Base-by-base conservation (phyloP, 805 yeast species). In the Suhomyces faveliae region DNA sequence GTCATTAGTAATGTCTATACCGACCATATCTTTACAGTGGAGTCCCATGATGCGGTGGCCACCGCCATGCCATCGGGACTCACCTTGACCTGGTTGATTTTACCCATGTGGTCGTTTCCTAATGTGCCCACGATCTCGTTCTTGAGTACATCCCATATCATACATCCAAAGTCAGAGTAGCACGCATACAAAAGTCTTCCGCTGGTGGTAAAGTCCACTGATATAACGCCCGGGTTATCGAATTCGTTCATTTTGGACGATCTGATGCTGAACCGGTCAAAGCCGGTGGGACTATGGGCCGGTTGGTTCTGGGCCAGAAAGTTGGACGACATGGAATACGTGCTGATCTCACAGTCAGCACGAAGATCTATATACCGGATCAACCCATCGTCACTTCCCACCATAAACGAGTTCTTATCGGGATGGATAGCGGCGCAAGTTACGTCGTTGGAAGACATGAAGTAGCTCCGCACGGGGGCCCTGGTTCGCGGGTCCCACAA, bases 41-140 rank as follows among this genome's bases (percentile, higher is more conserved):
- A 66, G 60, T 89, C 96, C 87, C 95, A 85, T 1, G 92, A 85
- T 1, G 87, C 85, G 1, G 96, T 87, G 47, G 85, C 83, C 8
- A 90, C 75, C 0, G 85, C 90, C 19, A 79, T 60, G 0, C 97
- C 96, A 64, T 89, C 88, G 0, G 83, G 83, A 53, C 90, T 79
- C 1, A 84, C 76, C 33, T 73, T 69, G 2, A 90, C 85, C 55
- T 81, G 80, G 43, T 83, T 80, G 8, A 87, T 77, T 41, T 84
- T 73, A 52, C 80, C 81, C 9, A 68, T 59, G 56, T 87, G 94
- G 17, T 52, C 56, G 0, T 87, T 88, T 23, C 81, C 83, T 44
- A 89, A 60, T 15, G 77, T 71, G 0, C 89, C 90, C 5, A 88
- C 79, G 12, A 85, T 67, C 47, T 80, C 82, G 11, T 81, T 82